A percentile compares a stretch with the other conserved stretches of the same genome.
phyloP scores from a whole-genome alignment of 495 filamentous ascomycete species.

The Cetradonia linearis region DNA sequence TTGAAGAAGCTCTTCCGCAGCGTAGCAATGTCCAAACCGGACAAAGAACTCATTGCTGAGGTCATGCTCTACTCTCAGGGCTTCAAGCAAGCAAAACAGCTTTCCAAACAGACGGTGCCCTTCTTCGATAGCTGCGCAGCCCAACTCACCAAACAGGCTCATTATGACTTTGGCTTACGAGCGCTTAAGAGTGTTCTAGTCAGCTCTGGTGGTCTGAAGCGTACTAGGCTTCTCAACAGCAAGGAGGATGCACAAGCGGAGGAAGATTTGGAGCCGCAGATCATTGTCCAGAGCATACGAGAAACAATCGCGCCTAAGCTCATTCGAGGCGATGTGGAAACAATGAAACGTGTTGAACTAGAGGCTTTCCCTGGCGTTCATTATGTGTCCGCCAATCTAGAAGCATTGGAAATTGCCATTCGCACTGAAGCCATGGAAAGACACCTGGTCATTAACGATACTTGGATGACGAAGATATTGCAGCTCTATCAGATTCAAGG shows the following conservation, averaged over 20 bases:
- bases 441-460: conserved; percentile 77
- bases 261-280: conserved; percentile 74
- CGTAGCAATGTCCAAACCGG: conserved; percentile 98
- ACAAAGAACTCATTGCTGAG: conserved; percentile 98
- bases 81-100: conserved; percentile 85
- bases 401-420: conserved; percentile 69
- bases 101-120: conserved; percentile 89
- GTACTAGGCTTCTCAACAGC: conserved; percentile 56
- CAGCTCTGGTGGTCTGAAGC: conserved; percentile 92
- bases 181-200: conserved; percentile 97
- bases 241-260: conserved; percentile 29
- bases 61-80: conserved; percentile 99
- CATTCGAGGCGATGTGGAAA: conserved; percentile 78
- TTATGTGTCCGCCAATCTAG: conserved; percentile 81
- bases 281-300: conserved; percentile 94
- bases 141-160: conserved; percentile 83
- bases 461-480: conserved; percentile 92
- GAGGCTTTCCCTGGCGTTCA: conserved; percentile 85
- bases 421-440: conserved; percentile 68
- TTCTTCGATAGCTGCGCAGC: conserved; percentile 89
- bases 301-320: conserved; percentile 98
- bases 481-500: conserved; percentile 96
- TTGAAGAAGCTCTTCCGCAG: conserved; percentile 98
- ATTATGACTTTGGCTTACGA: conserved; percentile 97
- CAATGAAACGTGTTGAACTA: conserved; percentile 74